These are phyloP conservation scores for Ustilago vetiveriae DNA, from an alignment of 1,284 basidiomycete genomes.

Conservation along the genomic window DNA sequence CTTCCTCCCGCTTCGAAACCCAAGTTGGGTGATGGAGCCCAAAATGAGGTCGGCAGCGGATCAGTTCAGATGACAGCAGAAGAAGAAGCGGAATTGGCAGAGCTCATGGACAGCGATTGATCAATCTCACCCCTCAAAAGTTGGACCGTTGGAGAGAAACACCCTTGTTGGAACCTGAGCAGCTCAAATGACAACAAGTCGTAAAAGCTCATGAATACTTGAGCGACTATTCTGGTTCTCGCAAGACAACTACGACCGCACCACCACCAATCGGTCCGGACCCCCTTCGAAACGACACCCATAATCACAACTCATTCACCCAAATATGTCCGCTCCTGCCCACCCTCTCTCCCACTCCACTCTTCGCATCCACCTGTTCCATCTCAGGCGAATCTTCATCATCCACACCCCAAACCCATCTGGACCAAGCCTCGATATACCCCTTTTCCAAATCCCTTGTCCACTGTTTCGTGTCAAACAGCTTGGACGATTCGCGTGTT, in stretches of 20 bases:
- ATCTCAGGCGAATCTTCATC: slow-evolving; percentile 69
- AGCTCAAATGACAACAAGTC: no score
- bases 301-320: slow-evolving; percentile 28
- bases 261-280: no score
- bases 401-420: slow-evolving; percentile 73
- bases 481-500: slow-evolving; percentile 70
- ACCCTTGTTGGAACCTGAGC: no score
- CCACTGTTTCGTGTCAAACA: slow-evolving; percentile 74
- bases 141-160: no score
- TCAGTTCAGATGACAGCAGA: slow-evolving; percentile 45
- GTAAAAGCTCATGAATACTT: no score
- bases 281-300: no score
- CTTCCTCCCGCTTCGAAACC: slow-evolving; percentile 2
- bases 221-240: no score
- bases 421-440: slow-evolving; percentile 71
- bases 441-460: slow-evolving; percentile 72
- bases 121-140: neutral
- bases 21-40: no score
- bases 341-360: slow-evolving; percentile 5
- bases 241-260: no score
- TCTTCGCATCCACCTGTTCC: slow-evolving; percentile 22
- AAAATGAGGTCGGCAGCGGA: no score
- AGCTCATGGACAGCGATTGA: slow-evolving; percentile 37
- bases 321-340: slow-evolving; percentile 50
- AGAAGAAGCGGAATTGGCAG: slow-evolving; percentile 59